Conservation (phyloP, 2,329 filamentous ascomycete species). For the Aureobasidium vineae region DNA sequence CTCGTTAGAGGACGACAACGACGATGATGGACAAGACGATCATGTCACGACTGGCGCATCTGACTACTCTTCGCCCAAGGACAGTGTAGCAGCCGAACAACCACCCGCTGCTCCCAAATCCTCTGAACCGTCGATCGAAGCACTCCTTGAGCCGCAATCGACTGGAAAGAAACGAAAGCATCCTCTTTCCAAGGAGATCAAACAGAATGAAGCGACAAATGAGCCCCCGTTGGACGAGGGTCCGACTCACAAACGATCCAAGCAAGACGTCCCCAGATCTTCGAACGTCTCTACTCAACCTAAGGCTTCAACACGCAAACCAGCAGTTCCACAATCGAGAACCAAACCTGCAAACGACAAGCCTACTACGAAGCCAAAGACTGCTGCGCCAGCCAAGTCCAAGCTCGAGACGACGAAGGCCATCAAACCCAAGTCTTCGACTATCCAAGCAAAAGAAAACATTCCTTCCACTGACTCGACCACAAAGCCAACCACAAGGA, state of each 20-base stretch:
- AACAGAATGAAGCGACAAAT: not conserved
- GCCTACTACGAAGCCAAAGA: not conserved
- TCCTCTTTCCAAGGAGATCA: not conserved
- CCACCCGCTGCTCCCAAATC: slow-evolving; percentile 13
- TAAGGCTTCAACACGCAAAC: not conserved
- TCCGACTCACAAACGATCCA: not conserved
- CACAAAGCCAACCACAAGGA: slow-evolving; percentile 28
- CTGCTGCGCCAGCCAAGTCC: not conserved
- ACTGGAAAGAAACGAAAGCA: slow-evolving; percentile 17
- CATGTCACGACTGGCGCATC: not conserved
- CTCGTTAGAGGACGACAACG: slow-evolving; percentile 29
- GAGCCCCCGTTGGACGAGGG: not conserved
- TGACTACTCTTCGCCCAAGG: slow-evolving; percentile 1
- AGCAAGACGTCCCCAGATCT: not conserved
- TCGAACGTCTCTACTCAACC: not conserved
- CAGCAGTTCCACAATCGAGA: not conserved
- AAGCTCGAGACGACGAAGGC: not conserved
- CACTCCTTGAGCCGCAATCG: slow-evolving; percentile 1
- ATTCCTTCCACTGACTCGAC: not conserved
- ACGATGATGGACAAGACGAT: slow-evolving; percentile 34
- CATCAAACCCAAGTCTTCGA: not conserved
- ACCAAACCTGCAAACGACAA: not conserved
- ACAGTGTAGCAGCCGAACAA: slow-evolving; percentile 22
- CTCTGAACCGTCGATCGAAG: not conserved
- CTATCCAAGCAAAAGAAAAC: not conserved